A percentile compares a stretch with the other conserved stretches of the same genome.
Conservation (phyloP, 139 green algal species). For the Coelastrella sp. region DNA sequence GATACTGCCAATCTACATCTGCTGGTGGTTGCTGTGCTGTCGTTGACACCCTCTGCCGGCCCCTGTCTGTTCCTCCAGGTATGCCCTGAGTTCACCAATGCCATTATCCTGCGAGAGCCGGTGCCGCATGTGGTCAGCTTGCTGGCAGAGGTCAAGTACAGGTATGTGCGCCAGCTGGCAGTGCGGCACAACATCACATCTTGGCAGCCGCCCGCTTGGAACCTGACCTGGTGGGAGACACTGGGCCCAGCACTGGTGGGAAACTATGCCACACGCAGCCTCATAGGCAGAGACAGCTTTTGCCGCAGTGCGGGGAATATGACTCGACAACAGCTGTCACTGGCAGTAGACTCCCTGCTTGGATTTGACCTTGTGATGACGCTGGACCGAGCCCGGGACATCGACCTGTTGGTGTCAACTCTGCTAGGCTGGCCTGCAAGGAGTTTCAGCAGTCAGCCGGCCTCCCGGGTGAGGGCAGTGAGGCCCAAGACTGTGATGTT, state of each 20-base stretch:
- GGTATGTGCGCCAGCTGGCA: constrained; percentile 34
- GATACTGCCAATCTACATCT: neutral
- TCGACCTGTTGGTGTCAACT: constrained; percentile 26
- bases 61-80: neutral
- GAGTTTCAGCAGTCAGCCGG: constrained; percentile 39
- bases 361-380: constrained; percentile 43
- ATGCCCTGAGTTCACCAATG: constrained; percentile 30
- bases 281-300: constrained; percentile 11
- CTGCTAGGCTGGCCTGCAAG: constrained; percentile 38
- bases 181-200: constrained; percentile 13
- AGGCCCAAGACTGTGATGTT: neutral
- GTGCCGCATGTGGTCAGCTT: constrained; percentile 34
- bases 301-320: constrained; percentile 37
- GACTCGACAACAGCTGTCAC: neutral
- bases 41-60: neutral
- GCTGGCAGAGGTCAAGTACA: constrained; percentile 29
- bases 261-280: constrained; percentile 21
- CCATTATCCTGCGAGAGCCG: constrained; percentile 33
- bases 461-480: neutral
- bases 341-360: constrained; percentile 2
- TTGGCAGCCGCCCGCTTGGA: constrained; percentile 30
- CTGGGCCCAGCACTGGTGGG: constrained; percentile 36
- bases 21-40: neutral
- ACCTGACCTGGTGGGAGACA: constrained; percentile 38
- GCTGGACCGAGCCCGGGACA: neutral